Evolutionary conservation across 768 basidiomycete species (phyloP), one percentile per base, ranked within the genome.

Genomic region (Coprinopsis sp.): DNA sequence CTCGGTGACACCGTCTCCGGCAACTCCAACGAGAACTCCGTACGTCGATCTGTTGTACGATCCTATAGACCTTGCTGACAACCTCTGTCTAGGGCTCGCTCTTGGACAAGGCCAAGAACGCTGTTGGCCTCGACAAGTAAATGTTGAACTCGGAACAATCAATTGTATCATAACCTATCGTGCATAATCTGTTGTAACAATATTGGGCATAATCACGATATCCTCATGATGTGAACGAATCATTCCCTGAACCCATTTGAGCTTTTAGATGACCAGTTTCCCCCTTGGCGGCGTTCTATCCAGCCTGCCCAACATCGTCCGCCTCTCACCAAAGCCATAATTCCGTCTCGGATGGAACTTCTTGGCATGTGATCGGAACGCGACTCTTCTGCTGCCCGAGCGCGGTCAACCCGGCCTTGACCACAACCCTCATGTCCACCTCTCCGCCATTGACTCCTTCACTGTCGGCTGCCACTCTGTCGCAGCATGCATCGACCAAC

Each of bases 81-180:
- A n/a, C n/a, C n/a, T n/a, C n/a, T n/a, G n/a, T n/a, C n/a, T 33
- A 73, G 64, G 66, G 69, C 5, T 73, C 72, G 6, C 28, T 81
- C 29, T 36, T 74, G 16, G 62, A 68, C 59, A 76, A 77, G 69
- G 73, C 76, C 33, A 78, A 79, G 72, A 64, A 73, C 53, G 66
- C 74, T 28, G 58, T 78, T 45, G 78, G 77, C 11, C 58, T 79
- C 54, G 69, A 67, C 40, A 49, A 64, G 46, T 11, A 8, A 62
- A 64, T 47, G 63, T 67, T n/a, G n/a, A n/a, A n/a, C n/a, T n/a
- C n/a, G n/a, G n/a, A n/a, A n/a, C n/a, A n/a, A n/a, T n/a, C n/a
- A n/a, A n/a, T n/a, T n/a, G n/a, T n/a, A n/a, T n/a, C n/a, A n/a
- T n/a, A n/a, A n/a, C n/a, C n/a, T n/a, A n/a, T n/a, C n/a, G n/a